Evolutionary conservation across 352 stramenopile species (phyloP).

Genomic region (Pythium dissimile): DNA sequence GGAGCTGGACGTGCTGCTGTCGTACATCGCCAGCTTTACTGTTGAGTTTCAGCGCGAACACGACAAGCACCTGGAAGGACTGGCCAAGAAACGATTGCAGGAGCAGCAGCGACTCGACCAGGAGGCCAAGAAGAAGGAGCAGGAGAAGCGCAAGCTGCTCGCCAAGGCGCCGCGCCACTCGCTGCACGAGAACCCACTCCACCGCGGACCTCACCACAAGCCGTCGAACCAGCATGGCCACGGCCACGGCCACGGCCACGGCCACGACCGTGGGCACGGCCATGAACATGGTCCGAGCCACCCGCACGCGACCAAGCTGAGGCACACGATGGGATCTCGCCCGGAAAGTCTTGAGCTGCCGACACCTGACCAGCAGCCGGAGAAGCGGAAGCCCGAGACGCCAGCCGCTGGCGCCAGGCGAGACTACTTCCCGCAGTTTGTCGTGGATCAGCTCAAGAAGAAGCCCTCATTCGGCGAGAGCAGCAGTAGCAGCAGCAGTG

Average conservation of each 20-base stretch:
- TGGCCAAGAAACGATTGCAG: conserved; percentile 26
- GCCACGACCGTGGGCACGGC: background rate
- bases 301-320: background rate
- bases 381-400: background rate
- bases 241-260: background rate
- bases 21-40: conserved; percentile 73
- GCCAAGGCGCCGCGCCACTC: conserved; percentile 6
- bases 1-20: conserved; percentile 69
- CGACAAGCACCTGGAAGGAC: conserved; percentile 52
- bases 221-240: conserved; percentile 10
- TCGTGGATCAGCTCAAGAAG: conserved; percentile 22
- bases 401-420: background rate
- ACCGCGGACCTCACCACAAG: background rate
- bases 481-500: too few relatives aligned
- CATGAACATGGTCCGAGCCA: background rate
- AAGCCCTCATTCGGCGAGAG: conserved; percentile 7
- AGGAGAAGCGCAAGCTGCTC: conserved; percentile 4
- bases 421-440: conserved; percentile 24
- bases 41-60: conserved; percentile 70
- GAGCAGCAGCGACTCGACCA: conserved; percentile 21
- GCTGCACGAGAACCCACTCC: conserved; percentile 21
- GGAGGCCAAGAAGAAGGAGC: conserved; percentile 13
- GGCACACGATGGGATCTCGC: conserved; percentile 10
- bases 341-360: conserved; percentile 1
- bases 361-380: background rate